phyloP scores from a whole-genome alignment of 352 stramenopile genomes.

The Globisporangium parvum region DNA sequence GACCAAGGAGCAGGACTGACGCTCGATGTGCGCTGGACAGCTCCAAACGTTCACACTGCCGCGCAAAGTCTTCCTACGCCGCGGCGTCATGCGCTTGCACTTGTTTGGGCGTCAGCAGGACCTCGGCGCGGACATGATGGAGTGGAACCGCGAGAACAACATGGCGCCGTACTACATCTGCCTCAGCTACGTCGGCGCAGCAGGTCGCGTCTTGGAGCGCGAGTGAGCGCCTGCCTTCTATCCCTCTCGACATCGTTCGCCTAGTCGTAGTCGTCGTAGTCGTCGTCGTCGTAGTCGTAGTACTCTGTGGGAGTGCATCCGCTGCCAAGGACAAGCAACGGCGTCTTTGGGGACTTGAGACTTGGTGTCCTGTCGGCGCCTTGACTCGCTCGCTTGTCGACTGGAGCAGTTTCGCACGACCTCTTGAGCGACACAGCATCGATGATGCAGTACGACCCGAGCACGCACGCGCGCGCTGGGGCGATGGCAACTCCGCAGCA shows the following conservation, averaged over 20 bases:
- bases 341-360: too few relatives aligned
- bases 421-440: too few relatives aligned
- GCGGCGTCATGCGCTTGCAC: constrained; percentile 49
- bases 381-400: too few relatives aligned
- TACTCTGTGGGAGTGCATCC: too few relatives aligned
- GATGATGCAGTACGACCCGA: constrained; percentile 26
- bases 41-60: constrained; percentile 48
- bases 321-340: too few relatives aligned
- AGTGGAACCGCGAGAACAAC: constrained; percentile 38
- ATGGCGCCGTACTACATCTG: constrained; percentile 63
- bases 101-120: constrained; percentile 50
- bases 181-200: constrained; percentile 59
- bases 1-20: not conserved
- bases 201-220: not conserved
- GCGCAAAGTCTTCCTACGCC: constrained; percentile 29
- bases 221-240: not conserved
- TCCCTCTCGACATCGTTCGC: not conserved
- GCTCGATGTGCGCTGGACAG: constrained; percentile 9
- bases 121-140: constrained; percentile 33
- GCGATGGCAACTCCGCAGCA: not conserved
- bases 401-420: too few relatives aligned
- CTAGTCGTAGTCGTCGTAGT: too few relatives aligned
- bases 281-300: too few relatives aligned
- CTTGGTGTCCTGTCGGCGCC: too few relatives aligned
- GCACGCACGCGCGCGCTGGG: constrained; percentile 7